Conservation (phyloP, 2,329 filamentous ascomycete species). For the Exophiala calicioides region DNA sequence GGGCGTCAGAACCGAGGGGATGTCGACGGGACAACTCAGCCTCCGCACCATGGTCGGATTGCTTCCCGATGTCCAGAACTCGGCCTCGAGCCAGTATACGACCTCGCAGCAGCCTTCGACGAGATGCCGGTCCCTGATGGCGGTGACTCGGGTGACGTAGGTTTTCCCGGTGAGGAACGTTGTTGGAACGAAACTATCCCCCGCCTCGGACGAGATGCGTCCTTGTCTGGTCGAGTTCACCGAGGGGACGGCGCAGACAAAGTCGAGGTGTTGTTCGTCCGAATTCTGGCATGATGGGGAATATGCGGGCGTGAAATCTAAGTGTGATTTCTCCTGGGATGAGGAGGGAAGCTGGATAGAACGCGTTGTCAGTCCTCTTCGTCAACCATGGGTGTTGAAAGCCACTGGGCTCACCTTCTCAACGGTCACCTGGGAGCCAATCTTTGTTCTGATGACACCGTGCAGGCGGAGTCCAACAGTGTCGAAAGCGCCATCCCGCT, state of each 20-base stretch:
- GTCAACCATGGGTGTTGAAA: background rate
- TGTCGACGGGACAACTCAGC: conserved; percentile 22
- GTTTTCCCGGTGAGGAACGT: conserved; percentile 22
- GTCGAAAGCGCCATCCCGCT: conserved; percentile 22
- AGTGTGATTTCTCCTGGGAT: conserved; percentile 8
- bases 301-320: conserved; percentile 24
- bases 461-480: conserved; percentile 18
- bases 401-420: conserved; percentile 7
- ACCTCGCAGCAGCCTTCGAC: conserved; percentile 25
- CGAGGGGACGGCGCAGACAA: conserved; percentile 15
- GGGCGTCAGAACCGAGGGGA: conserved; percentile 18
- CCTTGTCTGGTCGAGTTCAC: background rate
- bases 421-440: conserved; percentile 15
- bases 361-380: background rate
- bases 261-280: conserved; percentile 26
- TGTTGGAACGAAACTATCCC: conserved; percentile 18
- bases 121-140: conserved; percentile 20
- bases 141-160: conserved; percentile 23
- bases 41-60: conserved; percentile 12
- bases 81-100: conserved; percentile 23
- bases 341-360: conserved; percentile 13
- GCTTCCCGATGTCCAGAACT: conserved; percentile 20
- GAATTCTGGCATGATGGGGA: conserved; percentile 10
- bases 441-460: conserved; percentile 19
- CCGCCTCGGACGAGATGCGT: background rate